Percentiles rank a stretch among this genome's conserved stretches.
Conservation (phyloP, 306 rosid species). For the Ziziphus jujuba region DNA sequence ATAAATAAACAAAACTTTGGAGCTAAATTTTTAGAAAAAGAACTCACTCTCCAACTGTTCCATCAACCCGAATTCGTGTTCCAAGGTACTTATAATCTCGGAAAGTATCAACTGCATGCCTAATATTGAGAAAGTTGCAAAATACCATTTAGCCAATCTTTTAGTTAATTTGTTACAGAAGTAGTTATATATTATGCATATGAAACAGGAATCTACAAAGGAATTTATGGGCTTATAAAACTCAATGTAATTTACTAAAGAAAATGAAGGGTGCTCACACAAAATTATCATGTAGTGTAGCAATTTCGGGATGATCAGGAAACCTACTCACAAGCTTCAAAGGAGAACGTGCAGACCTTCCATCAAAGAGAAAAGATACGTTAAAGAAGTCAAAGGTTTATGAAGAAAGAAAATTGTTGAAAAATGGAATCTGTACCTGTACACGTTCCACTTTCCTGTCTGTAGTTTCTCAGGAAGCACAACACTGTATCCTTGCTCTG, state of each 20-base stretch:
- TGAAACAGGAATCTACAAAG: background rate
- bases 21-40: background rate
- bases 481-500: conserved; percentile 91
- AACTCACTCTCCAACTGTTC: conserved; percentile 95
- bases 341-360: conserved; percentile 77
- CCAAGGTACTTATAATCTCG: conserved; percentile 90
- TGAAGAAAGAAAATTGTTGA: conserved; percentile 18
- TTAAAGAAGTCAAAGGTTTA: background rate
- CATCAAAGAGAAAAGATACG: conserved; percentile 17
- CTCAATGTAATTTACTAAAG: conserved; percentile 7
- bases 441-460: conserved; percentile 95
- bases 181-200: background rate
- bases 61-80: conserved; percentile 88
- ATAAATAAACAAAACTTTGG: conserved; percentile 16
- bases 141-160: conserved; percentile 30
- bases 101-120: conserved; percentile 80
- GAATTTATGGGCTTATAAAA: background rate
- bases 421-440: conserved; percentile 52
- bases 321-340: conserved; percentile 78
- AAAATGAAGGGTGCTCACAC: conserved; percentile 57
- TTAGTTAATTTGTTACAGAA: conserved; percentile 9
- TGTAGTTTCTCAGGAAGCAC: conserved; percentile 95
- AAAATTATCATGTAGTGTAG: conserved; percentile 91
- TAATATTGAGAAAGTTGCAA: conserved; percentile 39
- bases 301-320: conserved; percentile 75